These are phyloP conservation scores for Cyclotella kingstonii DNA, from an alignment of 108 stramenopile genomes.

Conservation along the genomic window DNA sequence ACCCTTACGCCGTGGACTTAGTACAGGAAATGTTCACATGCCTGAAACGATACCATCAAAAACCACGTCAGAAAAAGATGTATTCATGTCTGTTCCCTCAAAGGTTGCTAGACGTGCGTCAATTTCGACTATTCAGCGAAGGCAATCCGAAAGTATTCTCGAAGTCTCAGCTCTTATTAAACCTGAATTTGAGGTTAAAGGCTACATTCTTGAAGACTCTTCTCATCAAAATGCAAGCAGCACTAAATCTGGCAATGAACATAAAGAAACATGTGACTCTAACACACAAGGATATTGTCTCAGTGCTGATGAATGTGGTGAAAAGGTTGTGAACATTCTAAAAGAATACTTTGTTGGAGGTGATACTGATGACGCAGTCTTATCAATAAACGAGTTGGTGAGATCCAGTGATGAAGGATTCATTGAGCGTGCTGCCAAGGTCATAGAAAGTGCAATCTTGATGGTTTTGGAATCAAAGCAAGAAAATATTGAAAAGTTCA, in stretches of 20 bases:
- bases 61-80: conserved; percentile 55
- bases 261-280: not conserved
- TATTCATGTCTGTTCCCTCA: conserved; percentile 48
- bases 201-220: not conserved
- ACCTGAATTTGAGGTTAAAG: conserved; percentile 7
- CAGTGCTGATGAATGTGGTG: conserved; percentile 57
- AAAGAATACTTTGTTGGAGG: conserved; percentile 78
- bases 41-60: conserved; percentile 31
- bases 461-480: conserved; percentile 76
- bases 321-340: conserved; percentile 58
- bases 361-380: conserved; percentile 70
- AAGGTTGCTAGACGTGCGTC: conserved; percentile 31
- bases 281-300: conserved; percentile 17
- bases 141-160: conserved; percentile 16
- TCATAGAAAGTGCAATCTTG: conserved; percentile 54
- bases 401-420: conserved; percentile 55
- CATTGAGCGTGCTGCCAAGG: conserved; percentile 63
- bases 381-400: conserved; percentile 68
- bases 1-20: conserved; percentile 25
- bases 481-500: conserved; percentile 57
- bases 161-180: conserved; percentile 9
- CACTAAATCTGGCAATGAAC: conserved; percentile 1
- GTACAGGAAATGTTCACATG: conserved; percentile 47
- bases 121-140: conserved; percentile 18
- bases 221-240: conserved; percentile 25